A percentile compares a stretch with the other conserved stretches of the same genome.
Evolutionary conservation across 176 grass and related monocot species (phyloP).

Genomic region (Paspalum vaginatum): DNA sequence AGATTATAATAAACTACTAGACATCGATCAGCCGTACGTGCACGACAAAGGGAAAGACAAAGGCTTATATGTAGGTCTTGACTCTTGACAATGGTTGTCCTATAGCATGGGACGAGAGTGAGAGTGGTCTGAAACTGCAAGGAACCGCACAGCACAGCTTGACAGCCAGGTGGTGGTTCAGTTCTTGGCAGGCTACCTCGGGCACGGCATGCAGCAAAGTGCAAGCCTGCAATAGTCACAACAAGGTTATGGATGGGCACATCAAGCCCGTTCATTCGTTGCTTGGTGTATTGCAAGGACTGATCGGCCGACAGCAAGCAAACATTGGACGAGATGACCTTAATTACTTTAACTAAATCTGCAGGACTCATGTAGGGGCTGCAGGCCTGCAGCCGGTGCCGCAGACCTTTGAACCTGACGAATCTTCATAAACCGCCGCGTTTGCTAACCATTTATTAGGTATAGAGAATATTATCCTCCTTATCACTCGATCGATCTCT

Average conservation of each 20-base stretch:
- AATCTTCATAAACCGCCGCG: background rate
- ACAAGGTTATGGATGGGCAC: too few species aligned
- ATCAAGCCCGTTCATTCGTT: too few species aligned
- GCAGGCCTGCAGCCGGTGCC: background rate
- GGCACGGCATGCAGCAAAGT: background rate
- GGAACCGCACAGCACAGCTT: slow-evolving; percentile 1
- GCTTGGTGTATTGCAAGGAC: background rate
- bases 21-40: background rate
- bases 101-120: background rate
- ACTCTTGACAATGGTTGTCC: background rate
- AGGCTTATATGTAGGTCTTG: background rate
- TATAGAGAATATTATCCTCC: too few species aligned
- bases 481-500: background rate
- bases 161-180: background rate
- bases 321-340: background rate
- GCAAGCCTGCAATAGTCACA: background rate
- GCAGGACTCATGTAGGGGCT: background rate
- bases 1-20: too few species aligned
- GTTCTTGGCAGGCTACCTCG: background rate
- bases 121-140: background rate
- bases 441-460: too few species aligned
- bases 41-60: background rate
- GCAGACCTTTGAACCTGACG: slow-evolving; percentile 11
- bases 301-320: background rate
- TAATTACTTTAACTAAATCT: background rate